phyloP scores from a whole-genome alignment of 2,329 filamentous ascomycete genomes.

The Sporothrix brunneoviolacea region DNA sequence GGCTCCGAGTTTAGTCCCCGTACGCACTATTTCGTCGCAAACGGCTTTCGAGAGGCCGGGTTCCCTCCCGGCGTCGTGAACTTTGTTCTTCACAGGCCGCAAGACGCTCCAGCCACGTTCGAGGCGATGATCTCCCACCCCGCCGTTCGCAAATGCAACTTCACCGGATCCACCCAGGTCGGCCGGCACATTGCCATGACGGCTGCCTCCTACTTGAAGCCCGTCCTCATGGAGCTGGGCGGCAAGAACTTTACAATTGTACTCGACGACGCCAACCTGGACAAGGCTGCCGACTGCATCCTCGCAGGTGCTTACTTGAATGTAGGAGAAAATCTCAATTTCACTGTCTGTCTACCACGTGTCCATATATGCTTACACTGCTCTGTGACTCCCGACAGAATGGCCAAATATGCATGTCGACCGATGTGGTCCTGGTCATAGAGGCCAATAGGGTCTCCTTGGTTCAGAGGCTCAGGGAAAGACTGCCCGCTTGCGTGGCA shows the following conservation, averaged over 20 bases:
- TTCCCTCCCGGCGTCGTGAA: conserved; percentile 60
- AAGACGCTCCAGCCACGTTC: conserved; percentile 62
- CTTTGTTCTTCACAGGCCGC: conserved; percentile 58
- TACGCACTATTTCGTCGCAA: conserved; percentile 6
- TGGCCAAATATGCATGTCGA: conserved; percentile 83
- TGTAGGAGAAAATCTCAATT: neutral
- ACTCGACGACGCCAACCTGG: conserved; percentile 70
- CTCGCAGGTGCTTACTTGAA: conserved; percentile 58
- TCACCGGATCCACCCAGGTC: conserved; percentile 70
- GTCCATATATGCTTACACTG: neutral
- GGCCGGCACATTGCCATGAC: conserved; percentile 64
- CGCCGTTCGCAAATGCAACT: conserved; percentile 72
- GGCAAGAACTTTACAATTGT: conserved; percentile 77
- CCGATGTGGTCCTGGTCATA: conserved; percentile 62
- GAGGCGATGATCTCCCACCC: conserved; percentile 60
- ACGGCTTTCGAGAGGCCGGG: conserved; percentile 4
- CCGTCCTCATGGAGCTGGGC: conserved; percentile 72
- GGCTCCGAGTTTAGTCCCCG: conserved; percentile 10
- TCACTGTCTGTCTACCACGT: neutral
- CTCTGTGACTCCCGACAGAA: neutral
- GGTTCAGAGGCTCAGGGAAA: conserved; percentile 34
- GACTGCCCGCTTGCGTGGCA: conserved; percentile 49
- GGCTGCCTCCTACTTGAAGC: conserved; percentile 70
- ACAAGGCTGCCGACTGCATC: conserved; percentile 61
- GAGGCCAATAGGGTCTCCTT: conserved; percentile 42